A percentile compares a stretch with the other conserved stretches of the same genome.
phyloP scores from a whole-genome alignment of 805 yeast species.

The Saccharomycopsis olivae region DNA sequence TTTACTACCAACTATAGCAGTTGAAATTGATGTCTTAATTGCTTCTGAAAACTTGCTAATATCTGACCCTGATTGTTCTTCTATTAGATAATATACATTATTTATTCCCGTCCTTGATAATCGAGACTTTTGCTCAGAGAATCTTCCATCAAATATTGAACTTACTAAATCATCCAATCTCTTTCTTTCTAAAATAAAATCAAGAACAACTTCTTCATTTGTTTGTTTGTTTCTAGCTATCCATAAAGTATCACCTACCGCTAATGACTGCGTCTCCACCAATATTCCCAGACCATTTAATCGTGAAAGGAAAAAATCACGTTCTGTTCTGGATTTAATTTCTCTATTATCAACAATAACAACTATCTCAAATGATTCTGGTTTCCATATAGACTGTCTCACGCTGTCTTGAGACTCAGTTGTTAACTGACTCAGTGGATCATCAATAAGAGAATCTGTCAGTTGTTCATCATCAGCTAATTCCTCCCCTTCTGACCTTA shows the following conservation, averaged over 20 bases:
- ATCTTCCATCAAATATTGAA: slow-evolving; percentile 83
- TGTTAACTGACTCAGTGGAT: neutral
- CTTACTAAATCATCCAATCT: slow-evolving; percentile 74
- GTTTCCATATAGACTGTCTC: slow-evolving; percentile 39
- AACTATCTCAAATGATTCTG: slow-evolving; percentile 45
- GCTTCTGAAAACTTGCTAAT: slow-evolving; percentile 43
- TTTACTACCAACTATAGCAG: slow-evolving; percentile 51
- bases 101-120: slow-evolving; percentile 57
- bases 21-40: slow-evolving; percentile 65
- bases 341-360: slow-evolving; percentile 77
- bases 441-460: neutral
- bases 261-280: slow-evolving; percentile 44
- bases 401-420: neutral
- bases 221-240: slow-evolving; percentile 57
- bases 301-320: slow-evolving; percentile 57
- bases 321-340: slow-evolving; percentile 52
- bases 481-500: slow-evolving; percentile 30
- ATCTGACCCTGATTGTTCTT: slow-evolving; percentile 49
- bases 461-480: neutral
- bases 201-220: slow-evolving; percentile 55
- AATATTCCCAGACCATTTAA: slow-evolving; percentile 38
- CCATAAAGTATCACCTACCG: slow-evolving; percentile 89
- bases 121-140: slow-evolving; percentile 76
- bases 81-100: slow-evolving; percentile 68
- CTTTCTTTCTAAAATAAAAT: slow-evolving; percentile 84